These are phyloP conservation scores for Backusella mclennaniae DNA, from an alignment of 192 early-diverging fungal genomes.

Conservation along the genomic window DNA sequence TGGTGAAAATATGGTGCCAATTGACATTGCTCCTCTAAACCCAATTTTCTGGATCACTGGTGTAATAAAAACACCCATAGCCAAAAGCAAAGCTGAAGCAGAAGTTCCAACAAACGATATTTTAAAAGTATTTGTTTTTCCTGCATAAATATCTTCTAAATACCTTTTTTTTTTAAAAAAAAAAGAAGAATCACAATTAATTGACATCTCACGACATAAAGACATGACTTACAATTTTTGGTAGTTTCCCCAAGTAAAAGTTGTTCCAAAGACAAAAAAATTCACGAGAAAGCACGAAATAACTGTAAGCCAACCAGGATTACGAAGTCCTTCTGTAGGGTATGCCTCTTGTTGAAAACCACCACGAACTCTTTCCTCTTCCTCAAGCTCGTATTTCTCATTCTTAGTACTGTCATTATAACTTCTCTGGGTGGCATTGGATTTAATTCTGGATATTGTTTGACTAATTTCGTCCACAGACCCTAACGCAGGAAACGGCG, in stretches of 20 bases:
- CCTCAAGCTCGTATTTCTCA: not conserved
- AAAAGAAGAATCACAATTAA: not conserved
- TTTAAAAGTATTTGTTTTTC: slow-evolving; percentile 19
- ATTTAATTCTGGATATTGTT: slow-evolving; percentile 7
- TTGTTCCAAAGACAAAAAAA: slow-evolving; percentile 32
- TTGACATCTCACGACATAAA: not conserved
- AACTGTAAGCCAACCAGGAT: slow-evolving; percentile 35
- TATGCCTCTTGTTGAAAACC: not conserved
- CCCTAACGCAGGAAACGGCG: slow-evolving; percentile 11
- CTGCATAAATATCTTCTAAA: slow-evolving; percentile 26
- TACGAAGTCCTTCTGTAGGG: slow-evolving; percentile 4
- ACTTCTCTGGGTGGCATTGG: not conserved
- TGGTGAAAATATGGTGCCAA: slow-evolving; percentile 38
- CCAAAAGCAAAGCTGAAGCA: slow-evolving; percentile 23
- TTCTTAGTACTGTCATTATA: not conserved
- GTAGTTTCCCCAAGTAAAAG: slow-evolving; percentile 30
- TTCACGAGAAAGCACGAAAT: slow-evolving; percentile 35
- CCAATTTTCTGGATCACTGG: slow-evolving; percentile 32
- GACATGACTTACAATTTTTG: slow-evolving; percentile 24
- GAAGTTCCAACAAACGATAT: slow-evolving; percentile 38
- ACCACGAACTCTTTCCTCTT: not conserved
- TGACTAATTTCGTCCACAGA: slow-evolving; percentile 10
- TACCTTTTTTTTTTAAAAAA: slow-evolving; percentile 14
- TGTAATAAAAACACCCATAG: slow-evolving; percentile 27
- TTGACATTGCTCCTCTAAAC: slow-evolving; percentile 28